Conservation (phyloP, 176 grass and related monocot species). For the Elymus sibiricus region DNA sequence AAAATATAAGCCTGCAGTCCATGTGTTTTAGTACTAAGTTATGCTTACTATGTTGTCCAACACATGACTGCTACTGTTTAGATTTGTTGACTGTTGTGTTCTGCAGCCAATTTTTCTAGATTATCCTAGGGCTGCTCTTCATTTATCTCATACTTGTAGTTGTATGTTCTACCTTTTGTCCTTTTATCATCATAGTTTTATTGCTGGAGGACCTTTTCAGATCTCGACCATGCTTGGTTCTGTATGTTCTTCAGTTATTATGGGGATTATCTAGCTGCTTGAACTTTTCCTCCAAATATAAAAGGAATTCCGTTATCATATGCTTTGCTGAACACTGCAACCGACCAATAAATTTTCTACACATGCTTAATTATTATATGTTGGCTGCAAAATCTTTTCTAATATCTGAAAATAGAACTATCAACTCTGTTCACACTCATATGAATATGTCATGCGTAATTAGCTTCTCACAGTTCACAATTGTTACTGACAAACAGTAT, state of each 20-base stretch:
- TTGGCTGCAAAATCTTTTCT: not conserved
- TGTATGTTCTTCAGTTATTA: not conserved
- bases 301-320: not conserved
- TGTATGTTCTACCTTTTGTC: not conserved
- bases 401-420: not conserved
- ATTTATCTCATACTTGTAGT: not conserved
- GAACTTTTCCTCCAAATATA: too few species aligned
- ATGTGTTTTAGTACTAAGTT: not conserved
- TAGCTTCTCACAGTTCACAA: not conserved
- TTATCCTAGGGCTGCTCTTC: not conserved
- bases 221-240: not conserved
- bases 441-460: not conserved
- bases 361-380: not conserved
- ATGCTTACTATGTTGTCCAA: not conserved
- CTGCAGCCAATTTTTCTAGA: not conserved
- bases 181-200: not conserved
- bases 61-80: not conserved
- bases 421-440: not conserved
- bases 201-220: not conserved
- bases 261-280: not conserved
- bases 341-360: too few species aligned
- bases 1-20: not conserved
- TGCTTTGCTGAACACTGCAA: not conserved
- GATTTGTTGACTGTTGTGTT: not conserved
- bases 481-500: not conserved